Base-by-base conservation (phyloP, 805 yeast genomes). In the Metschnikowia cubensis region DNA sequence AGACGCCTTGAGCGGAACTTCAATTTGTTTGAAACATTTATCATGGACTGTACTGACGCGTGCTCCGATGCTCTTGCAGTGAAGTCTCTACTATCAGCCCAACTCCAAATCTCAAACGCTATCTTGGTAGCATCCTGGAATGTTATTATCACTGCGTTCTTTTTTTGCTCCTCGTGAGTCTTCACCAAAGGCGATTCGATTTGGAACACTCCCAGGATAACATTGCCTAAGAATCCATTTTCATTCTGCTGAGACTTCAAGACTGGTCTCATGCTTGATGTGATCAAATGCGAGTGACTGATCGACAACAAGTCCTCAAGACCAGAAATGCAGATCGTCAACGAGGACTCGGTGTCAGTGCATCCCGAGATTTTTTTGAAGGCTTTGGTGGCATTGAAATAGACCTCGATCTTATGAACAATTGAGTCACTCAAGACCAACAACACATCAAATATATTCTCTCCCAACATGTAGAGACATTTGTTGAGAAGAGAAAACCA, bases 191-290 rank as follows among this genome's bases (percentile, higher is more conserved):
- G 86, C 0, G 87, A 74, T 54, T 87, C 95, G 13, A 83, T 80
- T 49, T 81, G 85, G 60, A 87, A 85, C 0, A 87, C 95, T 1
- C 94, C 94, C 54, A 85, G 87, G 48, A 87, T 85, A 21, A 83
- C 85, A 48, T 79, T 77, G 0, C 85, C 85, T 44, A 87, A 73
- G 66, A 84, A 79, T 18, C 89, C 80, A 21, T 77, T 63, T 38
- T 79, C 81, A 3, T 66, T 41, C 34, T 36, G 21, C 52, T 56
- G 34, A 50, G 56, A 41, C 18, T 48, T 47, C 6, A 47, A 25
- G 18, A 46, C 29, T 11, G 47, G 46, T 7, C 57, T 58, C 29
- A 65, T 42, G 29, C 50, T 62, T 1, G 75, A 75, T 0, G 75
- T 70, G 6, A 72, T 38, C 50, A 82, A 60, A 54, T 76, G 80